phyloP scores from a whole-genome alignment of 192 early-diverging fungal genomes.

The Linnemannia exigua region DNA sequence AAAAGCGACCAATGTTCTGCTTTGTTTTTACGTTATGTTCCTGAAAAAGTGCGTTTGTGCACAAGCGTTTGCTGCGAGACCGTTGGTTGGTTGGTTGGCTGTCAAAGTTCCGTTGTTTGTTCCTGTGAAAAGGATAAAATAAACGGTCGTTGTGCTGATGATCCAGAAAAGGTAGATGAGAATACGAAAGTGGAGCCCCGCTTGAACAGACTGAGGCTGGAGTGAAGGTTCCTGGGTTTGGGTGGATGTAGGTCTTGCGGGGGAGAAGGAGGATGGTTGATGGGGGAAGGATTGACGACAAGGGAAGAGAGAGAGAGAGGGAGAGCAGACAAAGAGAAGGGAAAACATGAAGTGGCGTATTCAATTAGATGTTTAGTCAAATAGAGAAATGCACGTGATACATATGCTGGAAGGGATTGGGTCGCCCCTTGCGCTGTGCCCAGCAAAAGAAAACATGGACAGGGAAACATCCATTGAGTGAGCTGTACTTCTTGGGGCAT shows the following conservation, averaged over 20 bases:
- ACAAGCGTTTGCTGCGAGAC: neutral
- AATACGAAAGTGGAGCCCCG: neutral
- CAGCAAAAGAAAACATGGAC: no score
- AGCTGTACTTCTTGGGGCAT: no score
- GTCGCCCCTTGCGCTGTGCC: no score
- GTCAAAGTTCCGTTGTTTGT: neutral
- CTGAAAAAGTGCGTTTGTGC: neutral
- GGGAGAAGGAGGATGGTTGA: no score
- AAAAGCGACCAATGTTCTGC: neutral
- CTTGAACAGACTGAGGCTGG: no score
- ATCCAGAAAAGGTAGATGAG: neutral
- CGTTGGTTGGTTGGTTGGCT: constrained; percentile 17
- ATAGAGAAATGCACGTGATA: neutral
- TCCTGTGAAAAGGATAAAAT: constrained; percentile 10
- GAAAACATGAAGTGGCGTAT: neutral
- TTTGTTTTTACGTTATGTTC: neutral
- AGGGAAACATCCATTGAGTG: no score
- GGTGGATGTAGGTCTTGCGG: no score
- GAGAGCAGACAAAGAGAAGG: no score
- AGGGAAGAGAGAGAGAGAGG: neutral
- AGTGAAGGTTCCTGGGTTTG: no score
- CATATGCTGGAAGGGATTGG: neutral
- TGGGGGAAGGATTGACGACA: no score
- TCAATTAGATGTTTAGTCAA: neutral
- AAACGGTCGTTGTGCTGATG: neutral